Evolutionary conservation across 2,329 filamentous ascomycete species (phyloP).

Genomic region (Colletotrichum endophyticum): DNA sequence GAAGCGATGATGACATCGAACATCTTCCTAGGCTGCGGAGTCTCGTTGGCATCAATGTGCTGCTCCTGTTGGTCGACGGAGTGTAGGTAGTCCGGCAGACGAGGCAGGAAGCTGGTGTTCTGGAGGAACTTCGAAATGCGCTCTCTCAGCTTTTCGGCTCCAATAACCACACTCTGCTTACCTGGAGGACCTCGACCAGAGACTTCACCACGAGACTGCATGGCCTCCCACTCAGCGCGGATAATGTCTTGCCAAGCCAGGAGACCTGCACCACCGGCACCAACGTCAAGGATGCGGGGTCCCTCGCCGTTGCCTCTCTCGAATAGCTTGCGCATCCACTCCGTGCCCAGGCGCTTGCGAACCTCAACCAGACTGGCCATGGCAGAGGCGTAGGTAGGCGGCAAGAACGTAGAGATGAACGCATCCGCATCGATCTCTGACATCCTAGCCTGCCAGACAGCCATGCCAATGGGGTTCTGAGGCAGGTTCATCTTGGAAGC

Average conservation of each 20-base stretch:
- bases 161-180: conserved; percentile 81
- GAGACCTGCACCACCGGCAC: conserved; percentile 74
- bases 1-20: conserved; percentile 92
- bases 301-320: conserved; percentile 51
- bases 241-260: conserved; percentile 81
- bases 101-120: conserved; percentile 90
- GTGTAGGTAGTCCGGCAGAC: conserved; percentile 85
- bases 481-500: conserved; percentile 57
- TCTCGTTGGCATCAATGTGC: conserved; percentile 62
- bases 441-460: conserved; percentile 71
- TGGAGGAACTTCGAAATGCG: conserved; percentile 79
- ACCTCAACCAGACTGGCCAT: conserved; percentile 75
- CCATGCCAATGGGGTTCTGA: conserved; percentile 69
- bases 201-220: conserved; percentile 55
- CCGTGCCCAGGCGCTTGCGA: conserved; percentile 71
- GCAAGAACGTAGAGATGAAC: conserved; percentile 72
- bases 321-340: conserved; percentile 72
- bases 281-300: conserved; percentile 74
- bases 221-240: conserved; percentile 79
- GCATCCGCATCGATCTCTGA: conserved; percentile 76
- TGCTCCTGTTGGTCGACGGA: conserved; percentile 62
- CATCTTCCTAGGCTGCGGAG: conserved; percentile 69
- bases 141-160: conserved; percentile 74
- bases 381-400: conserved; percentile 72
- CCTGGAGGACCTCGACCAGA: conserved; percentile 58